Base-by-base conservation (phyloP, 1,284 basidiomycete species). In the Leccinum huronense region DNA sequence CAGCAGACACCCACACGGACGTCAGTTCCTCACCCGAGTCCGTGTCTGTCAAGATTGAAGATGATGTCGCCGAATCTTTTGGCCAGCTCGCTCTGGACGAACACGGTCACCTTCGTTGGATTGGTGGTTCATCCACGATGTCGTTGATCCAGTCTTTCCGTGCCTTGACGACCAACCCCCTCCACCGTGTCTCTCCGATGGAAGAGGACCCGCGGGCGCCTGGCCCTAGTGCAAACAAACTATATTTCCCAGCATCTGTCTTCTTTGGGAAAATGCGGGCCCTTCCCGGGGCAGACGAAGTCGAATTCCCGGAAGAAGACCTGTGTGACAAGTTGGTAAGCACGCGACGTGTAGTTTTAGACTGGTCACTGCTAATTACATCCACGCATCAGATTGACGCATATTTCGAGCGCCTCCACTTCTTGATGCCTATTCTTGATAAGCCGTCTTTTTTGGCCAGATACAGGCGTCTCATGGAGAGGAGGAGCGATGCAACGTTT, bases 81-180 rank as follows among this genome's bases (percentile, higher is more conserved):
- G 93, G 93, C 23, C 93, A 94, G 73, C 84, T 95, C 63, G 90
- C 92, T 31, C 82, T 94, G 57, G 93, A 95, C 71, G 93, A 95
- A 75, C 88, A 94, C 69, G 93, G 93, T 27, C 93, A 94, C 76
- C 87, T 91, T 80, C 87, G 93, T 66, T 95, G 93, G 93, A 95
- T 95, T 70, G 93, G 93, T 38, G 90, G 92, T 57, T 94, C 93
- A 9, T 94, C 92, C 31, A 94, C 93, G 10, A 90, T 95, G 86
- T 92, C 93, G 9, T 84, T 95, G 68, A 93, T 95, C 62, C 92
- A 95, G 73, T 93, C 91, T 5, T 95, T 95, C 80, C 87, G 86
- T 63, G 85, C 88, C 55, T 76, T 90, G 66, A 91, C 90, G 19
- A 83, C 89, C 13, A 86, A 87, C 30, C 89, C 90, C 5, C 77